Evolutionary conservation across 257 asterid species (phyloP), one percentile per base, ranked within the genome.

Genomic region (Fraxinus pennsylvanica): DNA sequence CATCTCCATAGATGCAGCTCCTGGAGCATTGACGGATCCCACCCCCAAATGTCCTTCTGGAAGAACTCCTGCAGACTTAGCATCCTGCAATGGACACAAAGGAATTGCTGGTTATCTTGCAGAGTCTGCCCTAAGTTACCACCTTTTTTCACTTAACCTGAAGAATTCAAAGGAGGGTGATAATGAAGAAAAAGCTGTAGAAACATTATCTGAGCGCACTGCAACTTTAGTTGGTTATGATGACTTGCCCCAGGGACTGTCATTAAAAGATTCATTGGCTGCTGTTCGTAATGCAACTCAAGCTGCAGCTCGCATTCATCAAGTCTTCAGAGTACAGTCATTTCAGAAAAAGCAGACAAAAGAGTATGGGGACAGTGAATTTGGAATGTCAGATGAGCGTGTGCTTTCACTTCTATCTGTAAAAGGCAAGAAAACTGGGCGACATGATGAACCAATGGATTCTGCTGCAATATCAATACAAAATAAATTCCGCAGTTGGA

Each of bases 281-380:
- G 98, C 98, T 72, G 88, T 94, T 57, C 94, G 97, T 72, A 94
- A 94, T 86, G 98, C 98, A 41, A 92, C 97, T 79, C 97, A 91
- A 89, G 97, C 97, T 76, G 97, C 97, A 67, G 97, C 98, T 79
- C 98, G 94, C 79, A 92, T 94, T 75, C 92, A 88, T 85, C 94
- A 94, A 84, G 96, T 91, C 74, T 92, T 85, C 81, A 86, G 98
- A 80, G 86, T 87, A 78, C 96, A 92, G 86, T 94, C 98, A 0
- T 94, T 94, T 83, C 97, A 94, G 75, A 92, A 94, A 80, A 94
- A 92, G 90, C 97, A 91, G 88, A 76, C 83, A 36, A 81, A 82
- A 29, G 93, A 88, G 81, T 85, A 82, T 33, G 90, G 85, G 29
- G 90, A 85, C 81, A 76, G 83, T 67, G 91, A 86, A 47, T 83